These are phyloP conservation scores for Colletotrichum sp. DNA, from an alignment of 2,329 filamentous ascomycete genomes.

Conservation along the genomic window DNA sequence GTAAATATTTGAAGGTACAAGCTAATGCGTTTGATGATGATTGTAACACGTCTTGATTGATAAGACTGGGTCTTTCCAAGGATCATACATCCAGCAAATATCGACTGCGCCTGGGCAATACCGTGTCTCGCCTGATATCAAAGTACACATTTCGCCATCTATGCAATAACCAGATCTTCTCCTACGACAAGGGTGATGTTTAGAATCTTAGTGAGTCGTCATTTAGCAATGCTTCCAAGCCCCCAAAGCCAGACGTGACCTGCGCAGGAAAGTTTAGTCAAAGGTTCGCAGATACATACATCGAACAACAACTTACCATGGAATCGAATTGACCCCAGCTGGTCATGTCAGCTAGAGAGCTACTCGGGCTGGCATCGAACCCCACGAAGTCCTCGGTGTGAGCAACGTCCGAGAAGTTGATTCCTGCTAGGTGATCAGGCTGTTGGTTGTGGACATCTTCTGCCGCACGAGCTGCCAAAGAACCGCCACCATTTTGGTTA, in stretches of 20 bases:
- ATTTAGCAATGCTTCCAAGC: constrained; percentile 7
- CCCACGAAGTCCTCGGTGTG: constrained; percentile 7
- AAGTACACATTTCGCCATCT: neutral
- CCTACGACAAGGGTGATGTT: neutral
- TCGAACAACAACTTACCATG: neutral
- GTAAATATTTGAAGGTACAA: neutral
- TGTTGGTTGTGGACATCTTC: neutral
- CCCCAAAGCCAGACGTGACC: constrained; percentile 17
- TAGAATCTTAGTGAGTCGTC: constrained; percentile 12
- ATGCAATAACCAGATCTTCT: neutral
- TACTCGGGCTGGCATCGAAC: constrained; percentile 12
- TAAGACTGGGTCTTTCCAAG: neutral
- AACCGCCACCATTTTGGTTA: neutral
- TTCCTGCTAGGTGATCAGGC: neutral
- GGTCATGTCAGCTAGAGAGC: constrained; percentile 13
- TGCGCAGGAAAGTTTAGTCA: neutral
- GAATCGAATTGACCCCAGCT: constrained; percentile 23
- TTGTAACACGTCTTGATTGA: neutral
- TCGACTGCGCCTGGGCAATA: neutral
- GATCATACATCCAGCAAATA: neutral
- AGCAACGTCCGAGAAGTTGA: constrained; percentile 1
- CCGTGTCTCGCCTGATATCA: neutral
- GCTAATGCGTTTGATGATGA: neutral
- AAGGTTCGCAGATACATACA: neutral
- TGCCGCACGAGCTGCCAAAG: neutral